Base-by-base conservation (phyloP, 306 rosid species). In the Mimosa bimucronata region DNA sequence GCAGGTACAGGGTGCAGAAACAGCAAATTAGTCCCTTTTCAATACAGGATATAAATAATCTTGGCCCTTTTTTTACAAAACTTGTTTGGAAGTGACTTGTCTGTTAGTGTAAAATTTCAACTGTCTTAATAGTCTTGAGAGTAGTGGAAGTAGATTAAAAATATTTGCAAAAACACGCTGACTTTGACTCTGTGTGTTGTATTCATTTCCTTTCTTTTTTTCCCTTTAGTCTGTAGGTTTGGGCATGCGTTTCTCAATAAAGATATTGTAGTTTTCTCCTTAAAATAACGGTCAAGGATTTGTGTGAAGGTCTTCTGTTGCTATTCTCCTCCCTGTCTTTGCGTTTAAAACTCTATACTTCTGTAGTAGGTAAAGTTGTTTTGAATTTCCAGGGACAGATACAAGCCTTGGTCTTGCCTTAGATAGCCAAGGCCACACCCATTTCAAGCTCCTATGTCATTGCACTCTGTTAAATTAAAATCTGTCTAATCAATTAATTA, bases 1-100 rank as follows among this genome's bases (percentile, higher is more conserved):
- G 93, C 96, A 93, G 99, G 99, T 96, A 74, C 84, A 13, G 65
- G 68, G 69, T 61, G 46, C 82, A 48, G 83, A 79, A 78, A 71
- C 30, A 45, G 16, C 48, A 69, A 23, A 79, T 15, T 3, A 1
- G 57, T 64, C 46, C 52, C 76, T 37, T 34, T 46, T 57, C 52
- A 19, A 25, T 60, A 55, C 44, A 38, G 58, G 76, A 77, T 82
- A 60, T 25, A 10, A 6, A 53, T 31, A 67, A 25, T 53, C 75
- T 44, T 40, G 78, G 53, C 50, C 50, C 19, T 21, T 40, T 40
- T 83, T 61, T 34, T 34, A 34, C 37, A 34, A 34, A 25, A 60
- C 42, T 41, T 52, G 34, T 46, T 71, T 82, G 16, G n/a, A 73
- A 60, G 50, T 41, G 58, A 38, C 66, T 66, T 29, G 55, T 30